Base-by-base conservation (phyloP, 345 rosid genomes). In the Clausena lansium region DNA sequence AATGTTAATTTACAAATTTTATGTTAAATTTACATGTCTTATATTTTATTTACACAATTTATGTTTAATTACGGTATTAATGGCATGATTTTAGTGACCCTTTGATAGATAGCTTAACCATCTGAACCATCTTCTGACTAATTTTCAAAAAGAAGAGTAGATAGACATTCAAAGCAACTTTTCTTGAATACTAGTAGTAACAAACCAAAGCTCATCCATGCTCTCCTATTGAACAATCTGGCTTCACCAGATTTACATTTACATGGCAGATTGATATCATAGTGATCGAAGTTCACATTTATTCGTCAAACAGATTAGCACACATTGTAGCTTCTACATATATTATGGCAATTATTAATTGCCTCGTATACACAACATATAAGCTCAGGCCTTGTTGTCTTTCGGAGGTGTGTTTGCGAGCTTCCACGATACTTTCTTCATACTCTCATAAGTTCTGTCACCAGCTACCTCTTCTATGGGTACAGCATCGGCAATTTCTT, bases 401-500 rank as follows among this genome's bases (percentile, higher is more conserved):
- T 28, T 81, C 2, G 61, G 72, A 35, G 93, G 93, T 4, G 91
- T 85, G 78, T 83, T 78, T 0, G 87, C 88, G 19, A 69, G 80
- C 70, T 68, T 82, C 89, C 89, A 90, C 17, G 85, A 52, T 0
- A 33, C 3, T 14, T 64, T 57, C 33, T 30, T 60, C 82, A 83
- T 54, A 35, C 33, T 30, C 4, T 76, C 78, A 0, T 62, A 83
- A 7, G 50, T 63, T 83, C 87, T 77, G 72, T 28, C 85, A 1
- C 90, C 91, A 0, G 88, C 93, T 9, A 86, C 87, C 67, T 86
- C 89, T 11, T 81, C 62, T 55, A 76, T 45, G 15, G 91, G 88
- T 27, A 82, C 88, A 33, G 84, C 90, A 69, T 79, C 85, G 2
- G 79, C 61, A 47, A 88, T 84, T 47, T 87, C 87, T 84, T 79